Evolutionary conservation across 2,329 filamentous ascomycete genomes (phyloP).

Genomic region (Colletotrichum salicis): DNA sequence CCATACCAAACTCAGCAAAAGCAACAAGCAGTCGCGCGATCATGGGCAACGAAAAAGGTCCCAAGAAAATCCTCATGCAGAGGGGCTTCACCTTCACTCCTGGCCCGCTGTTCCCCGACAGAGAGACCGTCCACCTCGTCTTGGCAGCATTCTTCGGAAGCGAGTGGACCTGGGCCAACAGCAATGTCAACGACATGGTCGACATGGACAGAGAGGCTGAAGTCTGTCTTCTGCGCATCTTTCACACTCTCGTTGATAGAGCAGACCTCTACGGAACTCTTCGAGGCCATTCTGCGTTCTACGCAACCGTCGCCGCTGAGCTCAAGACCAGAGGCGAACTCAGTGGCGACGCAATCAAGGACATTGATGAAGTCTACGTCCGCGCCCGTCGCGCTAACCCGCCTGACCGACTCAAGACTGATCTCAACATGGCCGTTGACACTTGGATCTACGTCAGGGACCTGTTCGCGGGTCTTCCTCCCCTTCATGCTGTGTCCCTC

Average conservation of each 20-base stretch:
- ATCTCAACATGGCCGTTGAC: not conserved
- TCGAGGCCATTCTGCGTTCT: not conserved
- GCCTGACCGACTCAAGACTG: accelerated
- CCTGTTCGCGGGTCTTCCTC: not conserved
- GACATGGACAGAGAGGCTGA: too few relatives aligned
- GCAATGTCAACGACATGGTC: too few relatives aligned
- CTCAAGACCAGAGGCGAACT: not conserved
- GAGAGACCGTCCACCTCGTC: not conserved
- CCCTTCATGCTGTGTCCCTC: accelerated
- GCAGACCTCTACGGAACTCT: not conserved
- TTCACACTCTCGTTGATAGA: too few relatives aligned
- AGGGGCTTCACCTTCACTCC: not conserved
- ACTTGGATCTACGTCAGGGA: not conserved
- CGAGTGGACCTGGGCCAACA: too few relatives aligned
- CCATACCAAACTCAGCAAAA: too few relatives aligned
- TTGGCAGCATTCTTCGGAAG: not conserved
- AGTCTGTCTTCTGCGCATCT: too few relatives aligned
- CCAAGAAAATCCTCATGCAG: not conserved
- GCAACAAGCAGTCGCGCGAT: too few relatives aligned
- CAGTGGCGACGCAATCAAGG: not conserved
- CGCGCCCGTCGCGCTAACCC: not conserved
- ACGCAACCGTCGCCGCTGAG: not conserved
- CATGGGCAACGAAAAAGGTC: too few relatives aligned
- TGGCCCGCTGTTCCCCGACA: not conserved
- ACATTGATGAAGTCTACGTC: not conserved